These are phyloP conservation scores for Tarenaya hassleriana DNA, from an alignment of 345 rosid species.

Conservation along the genomic window DNA sequence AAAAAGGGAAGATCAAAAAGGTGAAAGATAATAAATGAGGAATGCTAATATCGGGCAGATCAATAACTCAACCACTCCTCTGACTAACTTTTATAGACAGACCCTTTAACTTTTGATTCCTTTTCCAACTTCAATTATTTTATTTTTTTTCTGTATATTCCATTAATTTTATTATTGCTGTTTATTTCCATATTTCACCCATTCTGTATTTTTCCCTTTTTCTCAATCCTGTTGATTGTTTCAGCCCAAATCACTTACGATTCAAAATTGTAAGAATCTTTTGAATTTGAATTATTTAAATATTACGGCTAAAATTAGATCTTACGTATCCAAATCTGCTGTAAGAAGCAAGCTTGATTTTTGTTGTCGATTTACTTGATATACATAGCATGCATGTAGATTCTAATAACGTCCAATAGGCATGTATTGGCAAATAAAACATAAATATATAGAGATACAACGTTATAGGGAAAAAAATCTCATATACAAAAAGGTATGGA, in stretches of 20 bases:
- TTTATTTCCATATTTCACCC: constrained; percentile 24
- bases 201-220: constrained; percentile 7
- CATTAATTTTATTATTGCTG: constrained; percentile 28
- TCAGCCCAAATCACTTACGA: too few species aligned
- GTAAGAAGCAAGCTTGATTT: too few species aligned
- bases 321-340: too few species aligned
- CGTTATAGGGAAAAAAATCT: not conserved
- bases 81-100: constrained; percentile 51
- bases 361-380: too few species aligned
- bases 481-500: not conserved
- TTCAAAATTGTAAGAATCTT: too few species aligned
- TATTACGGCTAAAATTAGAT: too few species aligned
- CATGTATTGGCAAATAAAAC: too few species aligned
- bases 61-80: constrained; percentile 75
- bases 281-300: too few species aligned
- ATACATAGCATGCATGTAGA: too few species aligned
- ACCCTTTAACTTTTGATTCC: constrained; percentile 19
- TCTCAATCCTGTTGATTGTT: constrained; percentile 22
- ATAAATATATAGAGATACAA: too few species aligned
- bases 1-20: constrained; percentile 8
- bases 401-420: too few species aligned
- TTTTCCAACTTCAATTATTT: constrained; percentile 24
- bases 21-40: constrained; percentile 35
- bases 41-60: constrained; percentile 47
- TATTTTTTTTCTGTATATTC: constrained; percentile 41